Evolutionary conservation across 768 basidiomycete genomes (phyloP).

Genomic region (Lentinula aciculospora): DNA sequence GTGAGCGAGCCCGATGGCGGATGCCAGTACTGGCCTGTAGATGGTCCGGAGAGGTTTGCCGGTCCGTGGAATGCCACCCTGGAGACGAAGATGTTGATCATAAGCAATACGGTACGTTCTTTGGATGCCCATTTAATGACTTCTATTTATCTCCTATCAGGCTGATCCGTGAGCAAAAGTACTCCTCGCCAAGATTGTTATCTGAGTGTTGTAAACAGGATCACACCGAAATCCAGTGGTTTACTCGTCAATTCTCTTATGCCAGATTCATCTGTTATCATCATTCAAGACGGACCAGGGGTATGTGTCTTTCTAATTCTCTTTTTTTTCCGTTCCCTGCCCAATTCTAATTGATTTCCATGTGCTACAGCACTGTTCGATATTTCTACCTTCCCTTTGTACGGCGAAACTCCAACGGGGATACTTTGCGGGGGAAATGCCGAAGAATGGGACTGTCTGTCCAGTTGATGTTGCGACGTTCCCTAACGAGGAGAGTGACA

Average conservation of each 20-base stretch:
- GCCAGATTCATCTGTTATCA: conserved; percentile 16
- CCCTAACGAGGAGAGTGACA: conserved; percentile 5
- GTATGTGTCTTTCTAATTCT: not conserved
- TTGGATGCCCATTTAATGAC: conserved; percentile 1
- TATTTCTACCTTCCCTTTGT: conserved; percentile 8
- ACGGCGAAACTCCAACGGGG: conserved; percentile 4
- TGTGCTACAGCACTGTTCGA: conserved; percentile 7
- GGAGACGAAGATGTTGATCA: conserved; percentile 19
- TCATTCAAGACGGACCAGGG: conserved; percentile 16
- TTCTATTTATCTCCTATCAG: not conserved
- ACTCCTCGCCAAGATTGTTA: not conserved
- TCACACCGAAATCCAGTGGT: conserved; percentile 18
- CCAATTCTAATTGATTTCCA: not conserved
- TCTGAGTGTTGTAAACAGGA: conserved; percentile 6
- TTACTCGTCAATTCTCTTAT: conserved; percentile 17
- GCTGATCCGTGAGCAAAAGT: conserved; percentile 6
- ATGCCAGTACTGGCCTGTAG: conserved; percentile 19
- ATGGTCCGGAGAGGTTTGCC: conserved; percentile 17
- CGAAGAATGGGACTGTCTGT: conserved; percentile 11
- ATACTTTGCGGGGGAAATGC: conserved; percentile 11
- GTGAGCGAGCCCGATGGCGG: conserved; percentile 18
- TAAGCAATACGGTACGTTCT: conserved; percentile 22
- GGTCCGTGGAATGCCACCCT: conserved; percentile 24
- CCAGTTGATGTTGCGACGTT: conserved; percentile 9
- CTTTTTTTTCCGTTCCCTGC: not conserved